Percentiles rank a stretch among this genome's conserved stretches.
Evolutionary conservation across 2,329 filamentous ascomycete species (phyloP).

Genomic region (Macrophomina phaseolina): DNA sequence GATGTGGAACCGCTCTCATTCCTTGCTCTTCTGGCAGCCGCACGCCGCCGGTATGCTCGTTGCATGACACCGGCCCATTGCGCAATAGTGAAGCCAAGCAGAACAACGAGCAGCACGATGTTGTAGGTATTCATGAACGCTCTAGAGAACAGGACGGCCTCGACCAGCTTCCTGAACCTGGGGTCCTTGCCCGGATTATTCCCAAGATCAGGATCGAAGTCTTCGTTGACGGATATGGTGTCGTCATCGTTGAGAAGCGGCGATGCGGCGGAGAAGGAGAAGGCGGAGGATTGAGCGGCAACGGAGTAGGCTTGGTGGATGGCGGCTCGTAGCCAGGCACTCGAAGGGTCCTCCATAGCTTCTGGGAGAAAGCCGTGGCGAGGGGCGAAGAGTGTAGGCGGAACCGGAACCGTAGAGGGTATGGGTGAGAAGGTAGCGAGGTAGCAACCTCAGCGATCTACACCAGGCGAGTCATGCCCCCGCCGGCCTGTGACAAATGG

Average conservation of each 20-base stretch:
- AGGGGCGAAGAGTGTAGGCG: not conserved
- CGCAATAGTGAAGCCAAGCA: constrained; percentile 45
- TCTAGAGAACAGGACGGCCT: constrained; percentile 46
- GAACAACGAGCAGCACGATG: constrained; percentile 42
- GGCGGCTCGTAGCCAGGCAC: constrained; percentile 13
- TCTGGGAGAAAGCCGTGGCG: not conserved
- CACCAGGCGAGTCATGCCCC: constrained; percentile 12
- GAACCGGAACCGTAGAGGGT: not conserved
- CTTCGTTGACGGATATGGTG: constrained; percentile 21
- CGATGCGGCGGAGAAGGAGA: not conserved
- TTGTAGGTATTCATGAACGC: constrained; percentile 49
- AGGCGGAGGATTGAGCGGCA: not conserved
- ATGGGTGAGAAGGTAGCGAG: not conserved
- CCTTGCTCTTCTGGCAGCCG: not conserved
- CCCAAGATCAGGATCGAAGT: constrained; percentile 14
- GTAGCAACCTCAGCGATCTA: constrained; percentile 19
- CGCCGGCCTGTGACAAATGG: not conserved
- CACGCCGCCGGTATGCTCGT: constrained; percentile 26
- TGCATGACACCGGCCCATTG: constrained; percentile 41
- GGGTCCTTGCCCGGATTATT: constrained; percentile 42
- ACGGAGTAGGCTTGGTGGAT: not conserved
- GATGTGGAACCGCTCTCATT: not conserved
- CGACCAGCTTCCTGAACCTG: constrained; percentile 42
- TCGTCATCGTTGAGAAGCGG: constrained; percentile 11
- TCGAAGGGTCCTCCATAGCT: constrained; percentile 15